phyloP scores from a whole-genome alignment of 2,329 filamentous ascomycete species.

The Colletotrichum somersetense region DNA sequence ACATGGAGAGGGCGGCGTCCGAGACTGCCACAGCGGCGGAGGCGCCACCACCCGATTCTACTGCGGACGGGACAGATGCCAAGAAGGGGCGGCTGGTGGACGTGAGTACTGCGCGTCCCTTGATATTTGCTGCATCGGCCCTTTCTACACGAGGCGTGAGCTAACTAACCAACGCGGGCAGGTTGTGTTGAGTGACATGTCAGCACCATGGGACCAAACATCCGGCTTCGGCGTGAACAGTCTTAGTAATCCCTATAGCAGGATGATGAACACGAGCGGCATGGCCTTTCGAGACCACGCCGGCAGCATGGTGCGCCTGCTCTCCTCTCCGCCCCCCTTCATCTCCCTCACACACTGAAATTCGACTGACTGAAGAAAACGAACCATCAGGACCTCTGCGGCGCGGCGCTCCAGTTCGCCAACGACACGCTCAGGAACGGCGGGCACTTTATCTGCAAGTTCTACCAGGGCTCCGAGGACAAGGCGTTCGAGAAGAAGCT shows the following conservation, averaged over 20 bases:
- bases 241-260: constrained; percentile 94
- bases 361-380: constrained; percentile 2
- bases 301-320: constrained; percentile 87
- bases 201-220: constrained; percentile 90
- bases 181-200: constrained; percentile 99
- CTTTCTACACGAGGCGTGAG: background rate
- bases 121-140: background rate
- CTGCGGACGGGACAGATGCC: constrained; percentile 47
- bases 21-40: background rate
- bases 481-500: constrained; percentile 81
- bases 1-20: constrained; percentile 66
- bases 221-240: constrained; percentile 85
- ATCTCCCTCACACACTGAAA: too few relatives aligned
- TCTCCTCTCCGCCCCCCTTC: background rate
- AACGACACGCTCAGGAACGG: constrained; percentile 85
- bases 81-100: constrained; percentile 72
- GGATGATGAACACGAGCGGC: constrained; percentile 99
- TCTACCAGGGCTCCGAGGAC: constrained; percentile 92
- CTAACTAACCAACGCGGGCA: constrained; percentile 47
- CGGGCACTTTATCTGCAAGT: constrained; percentile 97
- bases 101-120: constrained; percentile 55
- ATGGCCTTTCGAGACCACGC: constrained; percentile 88
- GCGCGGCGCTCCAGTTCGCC: constrained; percentile 85
- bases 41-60: constrained; percentile 49
- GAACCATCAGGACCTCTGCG: constrained; percentile 81